Percentiles rank a stretch among this genome's conserved stretches.
These are phyloP conservation scores for Drechslera avenae DNA, from an alignment of 2,329 filamentous ascomycete genomes.

Conservation along the genomic window DNA sequence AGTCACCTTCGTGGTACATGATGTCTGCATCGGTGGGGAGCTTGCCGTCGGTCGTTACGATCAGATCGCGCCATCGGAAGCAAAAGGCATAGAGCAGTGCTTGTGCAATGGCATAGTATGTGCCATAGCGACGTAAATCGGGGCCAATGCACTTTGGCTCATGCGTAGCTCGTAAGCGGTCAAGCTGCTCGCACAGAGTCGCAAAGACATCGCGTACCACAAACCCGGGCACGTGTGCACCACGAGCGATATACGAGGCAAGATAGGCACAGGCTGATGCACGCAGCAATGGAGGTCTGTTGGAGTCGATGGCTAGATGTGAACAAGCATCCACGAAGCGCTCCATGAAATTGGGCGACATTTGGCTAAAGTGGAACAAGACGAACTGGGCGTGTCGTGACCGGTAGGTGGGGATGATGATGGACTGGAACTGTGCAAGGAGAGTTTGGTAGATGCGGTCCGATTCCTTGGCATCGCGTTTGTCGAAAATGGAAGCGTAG, in stretches of 20 bases:
- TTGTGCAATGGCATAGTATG: slow-evolving; percentile 88
- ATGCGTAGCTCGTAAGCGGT: slow-evolving; percentile 73
- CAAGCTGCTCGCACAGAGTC: slow-evolving; percentile 77
- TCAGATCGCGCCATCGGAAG: slow-evolving; percentile 94
- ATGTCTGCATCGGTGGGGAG: slow-evolving; percentile 51
- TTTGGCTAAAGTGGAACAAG: slow-evolving; percentile 92
- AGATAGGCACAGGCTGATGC: slow-evolving; percentile 91
- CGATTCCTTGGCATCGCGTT: slow-evolving; percentile 68
- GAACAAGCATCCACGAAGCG: slow-evolving; percentile 81
- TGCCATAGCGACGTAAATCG: slow-evolving; percentile 79
- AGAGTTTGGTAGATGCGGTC: slow-evolving; percentile 78
- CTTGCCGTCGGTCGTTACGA: slow-evolving; percentile 59
- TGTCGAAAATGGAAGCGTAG: slow-evolving; percentile 74
- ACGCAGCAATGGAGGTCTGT: slow-evolving; percentile 68
- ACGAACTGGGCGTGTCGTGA: slow-evolving; percentile 95
- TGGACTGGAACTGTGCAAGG: slow-evolving; percentile 81
- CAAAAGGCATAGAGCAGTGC: slow-evolving; percentile 94
- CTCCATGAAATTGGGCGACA: slow-evolving; percentile 76
- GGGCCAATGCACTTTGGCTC: slow-evolving; percentile 79
- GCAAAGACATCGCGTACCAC: slow-evolving; percentile 83
- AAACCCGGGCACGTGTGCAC: slow-evolving; percentile 75
- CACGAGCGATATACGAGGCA: slow-evolving; percentile 90
- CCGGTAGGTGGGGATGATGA: slow-evolving; percentile 87
- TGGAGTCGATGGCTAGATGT: slow-evolving; percentile 71
- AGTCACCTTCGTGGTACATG: slow-evolving; percentile 72